Base-by-base conservation (phyloP, 345 rosid species). In the Aethionema arabicum region DNA sequence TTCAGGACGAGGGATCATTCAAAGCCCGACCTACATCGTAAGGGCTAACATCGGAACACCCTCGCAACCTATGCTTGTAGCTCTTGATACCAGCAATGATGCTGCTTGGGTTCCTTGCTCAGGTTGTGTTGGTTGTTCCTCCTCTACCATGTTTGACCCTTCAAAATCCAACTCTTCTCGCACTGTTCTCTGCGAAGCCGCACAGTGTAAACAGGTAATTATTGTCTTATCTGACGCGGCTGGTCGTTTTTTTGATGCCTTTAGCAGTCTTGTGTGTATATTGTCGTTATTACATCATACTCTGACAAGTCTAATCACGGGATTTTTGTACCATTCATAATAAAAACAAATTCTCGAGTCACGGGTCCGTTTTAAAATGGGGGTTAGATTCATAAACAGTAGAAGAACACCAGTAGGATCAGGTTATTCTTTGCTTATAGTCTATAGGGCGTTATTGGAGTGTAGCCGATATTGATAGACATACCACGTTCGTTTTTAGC, bases 71-170 rank as follows among this genome's bases (percentile, higher is more conserved):
- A 56, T 93, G 85, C 84, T 90, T 39, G 70, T 90, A 83, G 96
- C 97, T 52, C 61, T 93, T 74, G 99, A 93, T 62, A 93, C 84
- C 10, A 90, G 97, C 82, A 87, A 79, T 47, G 99, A 93, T 45
- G 90, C 79, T 51, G 80, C 99, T 30, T 93, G 87, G 97, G 31
- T 93, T 29, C 96, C 97, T 11, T 87, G 97, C 56, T 56, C 69
- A 11, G 95, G 88, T 40, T 93, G 97, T 43, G 77, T 68, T 47
- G 97, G 99, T 5, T 90, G 96, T 74, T 67, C 96, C 40, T 83
- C 86, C 32, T 64, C 79, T 10, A 76, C 78, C 46, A 45, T 66
- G 47, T 90, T 87, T 45, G 61, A 72, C 50, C 37, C 82, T 40
- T 68, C 63, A 15, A 70, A 65, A 74, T 90, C 99, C 44, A 78